phyloP scores from a whole-genome alignment of 2,329 filamentous ascomycete species.

The Stemphylium lycopersici region DNA sequence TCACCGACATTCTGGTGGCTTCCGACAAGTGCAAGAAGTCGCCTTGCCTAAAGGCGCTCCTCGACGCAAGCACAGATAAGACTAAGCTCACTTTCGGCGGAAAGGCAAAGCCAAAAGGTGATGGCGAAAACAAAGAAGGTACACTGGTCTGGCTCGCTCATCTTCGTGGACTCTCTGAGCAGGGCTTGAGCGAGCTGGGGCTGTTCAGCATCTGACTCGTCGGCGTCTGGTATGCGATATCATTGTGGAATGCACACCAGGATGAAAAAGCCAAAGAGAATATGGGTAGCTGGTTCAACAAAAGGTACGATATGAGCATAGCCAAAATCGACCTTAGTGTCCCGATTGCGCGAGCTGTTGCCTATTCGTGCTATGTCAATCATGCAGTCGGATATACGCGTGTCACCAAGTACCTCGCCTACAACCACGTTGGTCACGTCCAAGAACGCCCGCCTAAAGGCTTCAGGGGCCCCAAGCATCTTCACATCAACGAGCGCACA shows the following conservation, averaged over 20 bases:
- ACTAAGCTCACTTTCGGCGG: slow-evolving; percentile 18
- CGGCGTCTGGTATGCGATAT: slow-evolving; percentile 20
- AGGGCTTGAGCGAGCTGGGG: slow-evolving; percentile 16
- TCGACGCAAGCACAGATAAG: slow-evolving; percentile 5
- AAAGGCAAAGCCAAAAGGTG: slow-evolving; percentile 8
- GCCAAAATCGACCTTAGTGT: slow-evolving; percentile 3
- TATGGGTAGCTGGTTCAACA: slow-evolving; percentile 18
- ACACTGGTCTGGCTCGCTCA: slow-evolving; percentile 17
- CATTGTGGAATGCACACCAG: slow-evolving; percentile 9
- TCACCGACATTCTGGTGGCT: slow-evolving; percentile 19
- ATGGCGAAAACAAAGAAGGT: slow-evolving; percentile 17
- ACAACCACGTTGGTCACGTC: slow-evolving; percentile 36
- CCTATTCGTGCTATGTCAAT: slow-evolving; percentile 36
- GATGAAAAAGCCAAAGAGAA: slow-evolving; percentile 4
- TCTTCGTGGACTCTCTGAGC: slow-evolving; percentile 14
- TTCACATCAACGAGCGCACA: slow-evolving; percentile 19
- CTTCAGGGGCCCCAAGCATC: slow-evolving; percentile 19
- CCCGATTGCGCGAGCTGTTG: slow-evolving; percentile 16
- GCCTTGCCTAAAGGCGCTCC: slow-evolving; percentile 9
- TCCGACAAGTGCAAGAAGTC: slow-evolving; percentile 10
- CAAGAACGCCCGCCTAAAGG: slow-evolving; percentile 31
- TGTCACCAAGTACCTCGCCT: slow-evolving; percentile 40
- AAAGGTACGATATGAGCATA: slow-evolving; percentile 15
- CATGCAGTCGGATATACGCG: slow-evolving; percentile 33
- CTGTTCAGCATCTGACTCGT: slow-evolving; percentile 18